phyloP scores from a whole-genome alignment of 2,329 filamentous ascomycete genomes.

The Pezicula radicicola region DNA sequence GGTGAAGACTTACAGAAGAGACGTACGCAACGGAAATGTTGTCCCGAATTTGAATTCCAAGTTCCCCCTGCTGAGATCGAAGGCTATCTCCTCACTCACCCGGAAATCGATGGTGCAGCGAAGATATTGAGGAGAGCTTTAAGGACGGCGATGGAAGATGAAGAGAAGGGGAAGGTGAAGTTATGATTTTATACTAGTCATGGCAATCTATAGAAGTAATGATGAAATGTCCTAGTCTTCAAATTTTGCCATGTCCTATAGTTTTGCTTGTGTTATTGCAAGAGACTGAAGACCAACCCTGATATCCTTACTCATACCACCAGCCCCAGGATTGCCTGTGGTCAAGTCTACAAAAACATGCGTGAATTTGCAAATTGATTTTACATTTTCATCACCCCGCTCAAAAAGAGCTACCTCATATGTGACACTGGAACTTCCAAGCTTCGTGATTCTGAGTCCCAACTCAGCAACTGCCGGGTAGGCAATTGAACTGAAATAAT shows the following conservation, averaged over 20 bases:
- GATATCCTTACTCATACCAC: neutral
- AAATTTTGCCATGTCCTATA: neutral
- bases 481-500: neutral
- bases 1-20: too few species aligned
- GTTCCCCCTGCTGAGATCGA: constrained; percentile 67
- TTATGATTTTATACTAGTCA: constrained; percentile 16
- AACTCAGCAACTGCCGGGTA: neutral
- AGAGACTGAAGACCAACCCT: neutral
- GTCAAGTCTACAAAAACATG: neutral
- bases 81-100: constrained; percentile 46
- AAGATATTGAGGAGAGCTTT: constrained; percentile 54
- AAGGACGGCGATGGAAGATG: constrained; percentile 35
- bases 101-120: constrained; percentile 49
- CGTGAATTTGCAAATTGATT: neutral
- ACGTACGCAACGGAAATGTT: too few species aligned
- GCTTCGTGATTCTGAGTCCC: neutral
- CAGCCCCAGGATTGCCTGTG: neutral
- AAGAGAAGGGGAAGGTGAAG: constrained; percentile 30
- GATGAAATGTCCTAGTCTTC: neutral
- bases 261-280: neutral
- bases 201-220: neutral
- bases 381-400: neutral
- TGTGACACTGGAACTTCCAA: neutral
- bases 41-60: too few species aligned
- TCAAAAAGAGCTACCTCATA: neutral